phyloP scores from a whole-genome alignment of 2,329 filamentous ascomycete genomes.

The Cercospora canescens region DNA sequence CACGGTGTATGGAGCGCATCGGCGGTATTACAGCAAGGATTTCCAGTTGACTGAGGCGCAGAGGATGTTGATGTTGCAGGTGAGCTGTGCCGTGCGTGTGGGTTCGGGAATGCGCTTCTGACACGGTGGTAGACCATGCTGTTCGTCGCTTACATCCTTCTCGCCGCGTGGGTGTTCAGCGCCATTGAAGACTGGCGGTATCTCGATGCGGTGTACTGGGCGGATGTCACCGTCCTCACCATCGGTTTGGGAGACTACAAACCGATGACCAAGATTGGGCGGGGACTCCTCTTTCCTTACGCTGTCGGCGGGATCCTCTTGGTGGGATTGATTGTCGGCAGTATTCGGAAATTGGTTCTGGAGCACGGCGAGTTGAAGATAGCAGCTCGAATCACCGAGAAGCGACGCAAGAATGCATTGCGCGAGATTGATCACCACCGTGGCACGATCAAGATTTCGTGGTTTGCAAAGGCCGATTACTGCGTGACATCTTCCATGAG shows the following conservation, averaged over 20 bases:
- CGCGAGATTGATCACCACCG: constrained; percentile 40
- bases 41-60: constrained; percentile 59
- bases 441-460: constrained; percentile 45
- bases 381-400: constrained; percentile 51
- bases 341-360: constrained; percentile 51
- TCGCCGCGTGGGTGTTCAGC: constrained; percentile 49
- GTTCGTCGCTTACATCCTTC: constrained; percentile 50
- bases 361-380: constrained; percentile 55
- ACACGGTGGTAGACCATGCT: constrained; percentile 46
- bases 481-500: constrained; percentile 42
- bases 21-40: constrained; percentile 55
- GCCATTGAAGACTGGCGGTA: constrained; percentile 55
- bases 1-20: constrained; percentile 57
- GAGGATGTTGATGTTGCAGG: constrained; percentile 52
- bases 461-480: constrained; percentile 43
- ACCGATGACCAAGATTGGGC: constrained; percentile 51
- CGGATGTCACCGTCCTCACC: constrained; percentile 57
- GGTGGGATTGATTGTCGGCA: constrained; percentile 57
- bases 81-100: not conserved
- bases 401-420: constrained; percentile 47
- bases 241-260: constrained; percentile 55
- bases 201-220: constrained; percentile 57
- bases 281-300: constrained; percentile 55
- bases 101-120: not conserved
- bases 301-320: constrained; percentile 57